These are phyloP conservation scores for Phytophthora foliorum DNA, from an alignment of 352 stramenopile species.

Conservation along the genomic window DNA sequence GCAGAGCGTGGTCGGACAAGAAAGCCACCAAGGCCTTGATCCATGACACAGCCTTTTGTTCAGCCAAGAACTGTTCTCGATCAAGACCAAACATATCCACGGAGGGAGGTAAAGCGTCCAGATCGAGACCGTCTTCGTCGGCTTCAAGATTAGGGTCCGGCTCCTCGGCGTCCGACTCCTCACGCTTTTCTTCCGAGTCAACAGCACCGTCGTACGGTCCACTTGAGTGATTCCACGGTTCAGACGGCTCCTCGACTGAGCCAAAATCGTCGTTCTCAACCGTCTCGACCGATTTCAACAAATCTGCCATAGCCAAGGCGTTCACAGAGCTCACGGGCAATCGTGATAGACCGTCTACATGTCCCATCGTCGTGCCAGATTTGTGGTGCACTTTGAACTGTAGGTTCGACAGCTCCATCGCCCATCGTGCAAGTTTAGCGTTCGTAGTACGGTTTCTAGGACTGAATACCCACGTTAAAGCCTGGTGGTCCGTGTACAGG, in stretches of 20 bases:
- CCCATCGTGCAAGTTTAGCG: conserved; percentile 4
- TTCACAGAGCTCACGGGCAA: not conserved
- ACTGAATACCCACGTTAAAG: conserved; percentile 7
- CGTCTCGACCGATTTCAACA: not conserved
- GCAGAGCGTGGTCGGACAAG: conserved; percentile 1
- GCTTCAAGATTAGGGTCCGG: too few relatives aligned
- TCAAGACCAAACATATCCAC: conserved; percentile 4
- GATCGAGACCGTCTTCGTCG: too few relatives aligned
- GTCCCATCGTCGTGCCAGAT: conserved; percentile 5
- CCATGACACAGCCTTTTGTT: conserved; percentile 1
- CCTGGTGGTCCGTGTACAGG: conserved; percentile 13
- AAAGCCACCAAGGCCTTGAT: conserved; percentile 9
- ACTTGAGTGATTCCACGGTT: too few relatives aligned
- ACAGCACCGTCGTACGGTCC: too few relatives aligned
- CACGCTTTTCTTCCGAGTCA: too few relatives aligned
- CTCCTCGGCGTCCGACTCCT: too few relatives aligned
- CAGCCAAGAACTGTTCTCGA: not conserved
- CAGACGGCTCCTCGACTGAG: too few relatives aligned
- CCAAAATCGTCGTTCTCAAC: too few relatives aligned
- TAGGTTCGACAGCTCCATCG: conserved; percentile 1
- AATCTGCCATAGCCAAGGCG: not conserved
- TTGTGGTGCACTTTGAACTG: conserved; percentile 8
- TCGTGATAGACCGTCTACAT: conserved; percentile 4
- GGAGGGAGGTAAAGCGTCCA: not conserved
- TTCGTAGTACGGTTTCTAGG: conserved; percentile 5